Evolutionary conservation across 768 basidiomycete species (phyloP), one percentile per base, ranked within the genome.

Genomic region (Tricholoma saponaceum): DNA sequence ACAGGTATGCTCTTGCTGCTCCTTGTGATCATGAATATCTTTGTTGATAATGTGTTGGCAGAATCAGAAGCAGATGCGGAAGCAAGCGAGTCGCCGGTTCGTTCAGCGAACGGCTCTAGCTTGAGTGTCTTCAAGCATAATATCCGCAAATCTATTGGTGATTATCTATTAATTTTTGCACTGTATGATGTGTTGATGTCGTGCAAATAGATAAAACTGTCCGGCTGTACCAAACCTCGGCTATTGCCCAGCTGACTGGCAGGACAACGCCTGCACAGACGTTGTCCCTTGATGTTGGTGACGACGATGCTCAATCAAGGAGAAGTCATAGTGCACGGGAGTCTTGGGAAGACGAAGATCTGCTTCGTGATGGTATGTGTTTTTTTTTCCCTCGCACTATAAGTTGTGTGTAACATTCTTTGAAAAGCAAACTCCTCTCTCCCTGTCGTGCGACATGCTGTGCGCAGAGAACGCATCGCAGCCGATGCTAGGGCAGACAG

Each of bases 101-200:
- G 63, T 18, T 41, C 57, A 16, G 39, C 62, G 20, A 73, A 73
- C 55, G 69, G 68, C 23, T 69, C 68, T 16, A 66, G 67, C 47
- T 66, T 72, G 39, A 73, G 66, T 32, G 75, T 79, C 28, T 74
- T 91, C 61, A 89, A 80, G 69, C 89, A 90, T 62, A 84, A 83
- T 58, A 77, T 92, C 62, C 88, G 82, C 68, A 76, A 80, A 58
- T 92, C 90, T 0, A 84, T 92, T 59, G 89, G 90, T 89, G 62
- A 33, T 78, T 70, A 7, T 46, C 23, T 22, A 49, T 20, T 30
- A 20, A 18, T 54, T 25, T 51, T 28, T 9, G 25, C 43, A 5
- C 37, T 52, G 12, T 14, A 20, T 16, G 22, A 28, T 44, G n/a
- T 33, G 25, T 23, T 51, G 14, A 25, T 25, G 37, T 9, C 18